Evolutionary conservation across 2,329 filamentous ascomycete genomes (phyloP).

Genomic region (Aspergillus sclerotialis): DNA sequence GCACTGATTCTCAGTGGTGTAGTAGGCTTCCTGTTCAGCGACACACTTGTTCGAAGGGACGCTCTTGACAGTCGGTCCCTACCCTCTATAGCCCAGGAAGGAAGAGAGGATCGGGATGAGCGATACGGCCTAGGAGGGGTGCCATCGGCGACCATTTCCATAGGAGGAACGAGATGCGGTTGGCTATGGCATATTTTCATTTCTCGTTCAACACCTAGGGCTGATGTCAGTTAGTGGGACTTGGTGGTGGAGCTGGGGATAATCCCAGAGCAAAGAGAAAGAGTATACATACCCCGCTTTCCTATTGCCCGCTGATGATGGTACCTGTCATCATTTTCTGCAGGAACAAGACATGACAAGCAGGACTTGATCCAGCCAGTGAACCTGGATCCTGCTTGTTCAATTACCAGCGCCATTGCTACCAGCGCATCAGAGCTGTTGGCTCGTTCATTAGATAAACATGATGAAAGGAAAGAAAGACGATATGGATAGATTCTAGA

Average conservation of each 20-base stretch:
- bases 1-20: conserved; percentile 32
- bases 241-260: too few species aligned
- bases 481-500: conserved; percentile 1
- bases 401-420: conserved; percentile 28
- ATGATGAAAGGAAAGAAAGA: conserved; percentile 3
- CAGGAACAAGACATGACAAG: conserved; percentile 27
- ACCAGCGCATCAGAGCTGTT: conserved; percentile 21
- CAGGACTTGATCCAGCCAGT: conserved; percentile 35
- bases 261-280: background rate
- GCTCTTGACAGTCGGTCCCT: conserved; percentile 31
- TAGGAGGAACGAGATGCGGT: conserved; percentile 40
- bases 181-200: conserved; percentile 40
- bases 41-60: conserved; percentile 36
- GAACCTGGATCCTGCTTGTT: conserved; percentile 34
- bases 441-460: conserved; percentile 15
- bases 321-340: conserved; percentile 17
- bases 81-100: conserved; percentile 34
- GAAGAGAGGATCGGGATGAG: conserved; percentile 26
- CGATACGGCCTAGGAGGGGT: conserved; percentile 28
- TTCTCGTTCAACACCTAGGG: conserved; percentile 33
- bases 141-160: conserved; percentile 39
- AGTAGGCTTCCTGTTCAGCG: conserved; percentile 27
- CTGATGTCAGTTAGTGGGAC: conserved; percentile 2
- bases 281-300: conserved; percentile 11
- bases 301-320: conserved; percentile 16